phyloP scores from a whole-genome alignment of 345 rosid genomes.

The Pugionium dolabratum region DNA sequence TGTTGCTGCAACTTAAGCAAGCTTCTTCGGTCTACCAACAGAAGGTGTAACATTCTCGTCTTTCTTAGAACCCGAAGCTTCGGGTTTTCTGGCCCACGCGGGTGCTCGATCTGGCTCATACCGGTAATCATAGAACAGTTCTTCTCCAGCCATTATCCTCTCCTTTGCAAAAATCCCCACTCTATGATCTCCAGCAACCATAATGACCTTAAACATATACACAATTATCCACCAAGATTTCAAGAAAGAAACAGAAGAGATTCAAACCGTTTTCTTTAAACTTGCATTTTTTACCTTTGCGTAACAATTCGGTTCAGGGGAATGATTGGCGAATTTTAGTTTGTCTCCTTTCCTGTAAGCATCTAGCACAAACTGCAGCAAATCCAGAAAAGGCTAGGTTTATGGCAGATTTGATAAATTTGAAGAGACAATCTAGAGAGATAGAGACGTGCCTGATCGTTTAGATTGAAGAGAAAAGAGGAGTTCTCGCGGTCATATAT shows the following conservation, averaged over 20 bases:
- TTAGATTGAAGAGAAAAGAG: constrained; percentile 94
- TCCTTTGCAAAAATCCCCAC: constrained; percentile 98
- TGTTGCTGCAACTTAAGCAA: constrained; percentile 53
- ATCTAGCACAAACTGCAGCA: constrained; percentile 92
- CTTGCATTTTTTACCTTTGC: constrained; percentile 65
- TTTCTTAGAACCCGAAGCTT: constrained; percentile 78
- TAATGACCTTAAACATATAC: constrained; percentile 63
- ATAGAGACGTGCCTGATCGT: constrained; percentile 74
- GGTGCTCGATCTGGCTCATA: constrained; percentile 97
- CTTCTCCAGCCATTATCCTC: constrained; percentile 85
- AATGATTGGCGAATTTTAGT: constrained; percentile 92
- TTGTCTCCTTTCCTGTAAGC: constrained; percentile 98
- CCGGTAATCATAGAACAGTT: constrained; percentile 90
- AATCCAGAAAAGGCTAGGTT: constrained; percentile 18
- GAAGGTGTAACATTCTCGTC: constrained; percentile 73
- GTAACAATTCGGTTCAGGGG: constrained; percentile 97
- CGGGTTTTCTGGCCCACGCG: constrained; percentile 98
- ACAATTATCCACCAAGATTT: constrained; percentile 13
- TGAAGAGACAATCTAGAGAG: neutral
- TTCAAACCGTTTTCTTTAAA: neutral
- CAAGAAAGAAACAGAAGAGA: neutral
- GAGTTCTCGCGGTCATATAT: constrained; percentile 98
- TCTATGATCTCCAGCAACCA: constrained; percentile 96
- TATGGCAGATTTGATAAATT: neutral
- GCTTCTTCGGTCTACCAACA: constrained; percentile 91